These are phyloP conservation scores for Lagenaria siceraria DNA, from an alignment of 306 rosid species.

Conservation along the genomic window DNA sequence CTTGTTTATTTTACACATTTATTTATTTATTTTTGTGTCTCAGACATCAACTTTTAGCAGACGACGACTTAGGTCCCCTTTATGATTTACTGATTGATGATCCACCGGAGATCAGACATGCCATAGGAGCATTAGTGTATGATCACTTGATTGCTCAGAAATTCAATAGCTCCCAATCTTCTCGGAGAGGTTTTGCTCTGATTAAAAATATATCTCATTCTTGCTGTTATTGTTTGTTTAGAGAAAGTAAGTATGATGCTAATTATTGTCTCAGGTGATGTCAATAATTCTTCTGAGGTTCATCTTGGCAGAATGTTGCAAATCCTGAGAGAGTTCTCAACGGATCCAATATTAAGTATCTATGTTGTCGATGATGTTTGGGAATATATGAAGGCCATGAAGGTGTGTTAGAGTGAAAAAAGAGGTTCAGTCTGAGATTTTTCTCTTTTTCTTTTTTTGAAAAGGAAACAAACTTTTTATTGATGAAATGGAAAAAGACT, in stretches of 20 bases:
- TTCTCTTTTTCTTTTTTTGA: too few species aligned
- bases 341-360: slow-evolving; percentile 71
- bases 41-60: slow-evolving; percentile 94
- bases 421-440: neutral
- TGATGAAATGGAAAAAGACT: too few species aligned
- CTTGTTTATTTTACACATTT: slow-evolving; percentile 11
- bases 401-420: slow-evolving; percentile 34
- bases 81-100: slow-evolving; percentile 90
- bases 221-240: slow-evolving; percentile 15
- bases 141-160: slow-evolving; percentile 92
- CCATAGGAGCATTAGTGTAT: slow-evolving; percentile 88
- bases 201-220: slow-evolving; percentile 6
- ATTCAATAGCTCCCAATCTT: slow-evolving; percentile 60
- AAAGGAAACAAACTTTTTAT: too few species aligned
- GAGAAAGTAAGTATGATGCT: slow-evolving; percentile 3
- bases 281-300: slow-evolving; percentile 57
- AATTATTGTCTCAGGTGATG: slow-evolving; percentile 48
- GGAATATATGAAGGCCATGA: slow-evolving; percentile 94
- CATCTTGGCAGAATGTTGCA: slow-evolving; percentile 83
- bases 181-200: slow-evolving; percentile 36
- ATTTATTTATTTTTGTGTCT: slow-evolving; percentile 20
- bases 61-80: slow-evolving; percentile 88
- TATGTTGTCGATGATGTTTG: slow-evolving; percentile 96
- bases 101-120: slow-evolving; percentile 92
- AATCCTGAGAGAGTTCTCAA: slow-evolving; percentile 86